Evolutionary conservation across 805 yeast genomes (phyloP), one percentile per base, ranked within the genome.

Genomic region (Sugiyamaella floridensis): DNA sequence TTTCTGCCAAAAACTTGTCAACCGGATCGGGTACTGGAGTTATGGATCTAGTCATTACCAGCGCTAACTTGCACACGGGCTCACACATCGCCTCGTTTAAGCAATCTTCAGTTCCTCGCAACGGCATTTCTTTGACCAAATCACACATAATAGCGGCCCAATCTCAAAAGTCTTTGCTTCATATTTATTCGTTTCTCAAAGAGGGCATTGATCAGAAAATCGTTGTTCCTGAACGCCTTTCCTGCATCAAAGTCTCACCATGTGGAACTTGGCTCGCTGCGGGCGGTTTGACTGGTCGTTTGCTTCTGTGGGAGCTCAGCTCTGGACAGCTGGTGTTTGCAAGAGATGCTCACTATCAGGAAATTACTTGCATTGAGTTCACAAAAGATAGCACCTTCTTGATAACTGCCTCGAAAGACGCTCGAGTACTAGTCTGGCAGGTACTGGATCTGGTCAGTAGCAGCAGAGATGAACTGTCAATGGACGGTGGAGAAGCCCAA

Each of bases 271-370:
- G 60, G 67, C 60, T 93, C 22, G 83, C 81, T 6, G 95, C 85
- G 44, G 89, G 92, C 55, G 76, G 93, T 50, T 64, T 73, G 54
- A 63, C 83, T n/a, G 98, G 98, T 11, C 79, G 82, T 58, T 57
- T 93, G 14, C 86, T 86, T 63, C 67, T 90, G 1, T 92, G 98
- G 98, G 96, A 89, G 60, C 64, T 90, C 49, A 67, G 76, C 9
- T 84, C 93, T 1, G 98, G 98, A 0, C 69, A 79, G 20, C 73
- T 93, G 46, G 63, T 90, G 20, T 73, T 79, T 46, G 95, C 81
- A 3, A 81, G 80, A 62, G 90, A 86, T 48, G 83, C 88, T 0
- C 98, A 92, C 70, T 92, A 88, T 67, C 97, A 92, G 68, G 73
- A 76, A 6, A 77, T 89, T 7, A 76, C 83, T 0, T 75, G 74